Base-by-base conservation (phyloP, 2,329 filamentous ascomycete species). In the Diaporthe sp. region DNA sequence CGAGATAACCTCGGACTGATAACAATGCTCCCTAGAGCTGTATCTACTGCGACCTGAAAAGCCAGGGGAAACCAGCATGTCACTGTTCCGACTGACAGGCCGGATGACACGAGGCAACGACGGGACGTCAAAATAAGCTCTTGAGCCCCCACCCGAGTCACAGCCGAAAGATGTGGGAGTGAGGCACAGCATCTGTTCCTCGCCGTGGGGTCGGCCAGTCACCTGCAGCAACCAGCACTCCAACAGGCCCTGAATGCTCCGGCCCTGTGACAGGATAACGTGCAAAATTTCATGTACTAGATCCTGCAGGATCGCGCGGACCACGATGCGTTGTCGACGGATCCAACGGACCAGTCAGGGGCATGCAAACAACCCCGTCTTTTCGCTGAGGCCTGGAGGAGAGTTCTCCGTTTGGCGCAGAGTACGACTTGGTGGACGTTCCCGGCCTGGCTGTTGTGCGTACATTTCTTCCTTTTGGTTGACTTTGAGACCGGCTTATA, bases 161-260 rank as follows among this genome's bases (percentile, higher is more conserved):
- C 61, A 49, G 7, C 44, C 12, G 5, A 22, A 15, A 51, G 28
- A 67, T 31, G 62, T 51, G 46, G 22, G 31, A 19, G 31, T 39
- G 65, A 68, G 65, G 65, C 65, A 68, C 65, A 68, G 65, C 65
- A 68, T 39, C n/a, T 39, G 31, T 39, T 39, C 28, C 31, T 53
- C 13, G 3, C 8, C 25, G 61, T 15, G 25, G 61, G 37, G 17
- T n/a, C 61, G 17, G 42, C 59, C 7, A 12, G 28, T 17, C 59
- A 49, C n/a, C 42, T 34, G 42, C 61, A 65, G 61, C 42, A 15
- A 12, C 57, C 15, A 49, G 49, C 61, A 34, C 4, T 7, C 25
- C 28, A 13, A 22, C 8, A 22, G 5, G 8, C 25, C 2, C 28
- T 28, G 4, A 25, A n/a, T 13, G 22, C 15, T 19, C 28, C 8